Base-by-base conservation (phyloP, 148 eudicot genomes). In the Silene conica region DNA sequence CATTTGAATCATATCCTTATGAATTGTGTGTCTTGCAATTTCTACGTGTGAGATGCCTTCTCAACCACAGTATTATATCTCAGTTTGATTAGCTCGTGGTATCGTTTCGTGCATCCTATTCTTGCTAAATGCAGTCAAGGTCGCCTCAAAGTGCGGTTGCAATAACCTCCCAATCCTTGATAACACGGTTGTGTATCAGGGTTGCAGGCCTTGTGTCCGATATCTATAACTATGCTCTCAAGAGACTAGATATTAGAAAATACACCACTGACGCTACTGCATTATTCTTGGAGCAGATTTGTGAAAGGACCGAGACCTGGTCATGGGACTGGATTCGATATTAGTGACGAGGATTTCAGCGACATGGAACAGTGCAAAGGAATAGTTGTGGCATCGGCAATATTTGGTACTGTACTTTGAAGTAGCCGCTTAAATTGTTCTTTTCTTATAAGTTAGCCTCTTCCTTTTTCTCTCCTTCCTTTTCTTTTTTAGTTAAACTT, bases 341-440 rank as follows among this genome's bases (percentile, higher is more conserved):
- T 96, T 69, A 87, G 84, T 78, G 97, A 92, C 70, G 72, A 87
- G 48, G 97, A 92, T 83, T 90, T 94, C 75, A 77, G 75, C 78
- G 96, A 90, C 16, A 89, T 92, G 97, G 97, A 92, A 73, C 77
- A 76, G 68, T 95, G 97, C 77, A 78, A 67, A 18, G 98, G 97
- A 67, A 78, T 92, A 41, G 93, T 95, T 73, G 98, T 95, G 56
- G 97, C 98, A 56, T 96, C 99, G 4, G 97, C 96, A 52, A 86
- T 96, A 54, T 90, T 92, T 81, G 97, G 97, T 94, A 93, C 43
- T 62, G 8, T 57, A 73, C 56, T 63, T 48, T 71, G 14, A 0
- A 63, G 9, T 34, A 31, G 63, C 23, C 23, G 10, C 19, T 77
- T 22, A 8, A n/a, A 5, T 71, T 34, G 16, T 57, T 38, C 2